Conservation (phyloP, 768 basidiomycete genomes). For the Trametes sanguinea region DNA sequence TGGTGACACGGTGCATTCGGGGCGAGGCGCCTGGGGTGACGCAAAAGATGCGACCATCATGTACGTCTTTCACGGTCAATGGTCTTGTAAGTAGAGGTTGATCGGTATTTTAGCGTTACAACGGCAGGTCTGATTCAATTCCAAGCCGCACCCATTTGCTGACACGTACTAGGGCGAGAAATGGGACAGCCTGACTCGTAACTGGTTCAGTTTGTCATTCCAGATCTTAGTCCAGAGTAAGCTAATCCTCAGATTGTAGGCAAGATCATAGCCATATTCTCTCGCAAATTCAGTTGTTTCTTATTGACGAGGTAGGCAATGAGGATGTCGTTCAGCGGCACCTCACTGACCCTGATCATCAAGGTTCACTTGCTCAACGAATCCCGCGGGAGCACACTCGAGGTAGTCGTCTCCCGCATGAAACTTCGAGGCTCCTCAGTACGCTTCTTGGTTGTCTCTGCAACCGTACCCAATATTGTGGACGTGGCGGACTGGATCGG, state of each 20-base stretch:
- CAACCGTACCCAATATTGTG: constrained; percentile 90
- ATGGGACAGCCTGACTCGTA: constrained; percentile 92
- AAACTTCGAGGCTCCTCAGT: constrained; percentile 68
- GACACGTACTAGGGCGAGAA: constrained; percentile 76
- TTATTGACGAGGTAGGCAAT: constrained; percentile 81
- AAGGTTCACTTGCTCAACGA: constrained; percentile 95
- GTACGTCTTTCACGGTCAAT: constrained; percentile 40
- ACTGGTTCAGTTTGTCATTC: constrained; percentile 53
- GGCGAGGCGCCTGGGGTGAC: constrained; percentile 68
- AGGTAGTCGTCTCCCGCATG: constrained; percentile 95
- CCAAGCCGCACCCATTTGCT: constrained; percentile 8
- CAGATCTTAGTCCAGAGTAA: background rate
- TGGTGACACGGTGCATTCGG: constrained; percentile 79
- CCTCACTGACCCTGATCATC: background rate
- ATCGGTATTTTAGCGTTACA: constrained; percentile 22
- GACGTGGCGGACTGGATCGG: constrained; percentile 93
- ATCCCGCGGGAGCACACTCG: constrained; percentile 85
- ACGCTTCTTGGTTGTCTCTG: constrained; percentile 88
- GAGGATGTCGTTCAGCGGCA: background rate
- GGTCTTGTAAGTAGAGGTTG: background rate
- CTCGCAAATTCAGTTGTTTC: constrained; percentile 73
- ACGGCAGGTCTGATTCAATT: constrained; percentile 12
- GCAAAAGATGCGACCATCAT: constrained; percentile 79
- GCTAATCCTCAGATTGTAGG: constrained; percentile 39
- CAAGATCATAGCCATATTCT: constrained; percentile 65